Conservation (phyloP, 441 rosid species). For the Mallotus japonicus region DNA sequence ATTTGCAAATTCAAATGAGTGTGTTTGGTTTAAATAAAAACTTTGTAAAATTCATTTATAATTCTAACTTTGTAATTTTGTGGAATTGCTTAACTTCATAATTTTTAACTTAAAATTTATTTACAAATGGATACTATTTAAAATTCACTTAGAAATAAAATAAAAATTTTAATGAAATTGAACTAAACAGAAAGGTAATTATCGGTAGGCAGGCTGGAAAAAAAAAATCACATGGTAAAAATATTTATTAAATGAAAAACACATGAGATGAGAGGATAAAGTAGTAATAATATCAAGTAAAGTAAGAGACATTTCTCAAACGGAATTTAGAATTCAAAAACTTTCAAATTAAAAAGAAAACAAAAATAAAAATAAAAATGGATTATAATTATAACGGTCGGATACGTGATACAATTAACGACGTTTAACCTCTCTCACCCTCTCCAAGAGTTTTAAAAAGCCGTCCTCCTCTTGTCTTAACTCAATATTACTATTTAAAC, state of each 20-base stretch:
- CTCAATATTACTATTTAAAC: no score
- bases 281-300: neutral
- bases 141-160: no score
- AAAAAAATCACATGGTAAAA: neutral
- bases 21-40: no score
- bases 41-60: no score
- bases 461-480: constrained; percentile 11
- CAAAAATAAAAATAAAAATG: neutral
- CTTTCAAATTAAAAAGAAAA: neutral
- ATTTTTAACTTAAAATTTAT: no score
- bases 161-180: no score
- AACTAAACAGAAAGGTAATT: no score
- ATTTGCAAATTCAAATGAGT: no score
- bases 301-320: neutral
- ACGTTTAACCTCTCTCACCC: neutral
- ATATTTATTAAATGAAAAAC: neutral
- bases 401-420: constrained; percentile 11
- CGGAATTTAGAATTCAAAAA: constrained; percentile 4
- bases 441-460: neutral
- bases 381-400: constrained; percentile 25
- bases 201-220: no score
- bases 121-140: no score
- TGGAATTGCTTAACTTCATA: no score
- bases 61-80: no score
- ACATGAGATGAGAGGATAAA: neutral